Evolutionary conservation across 2,329 filamentous ascomycete genomes (phyloP).

Genomic region (Verticillium nonalfalfae): DNA sequence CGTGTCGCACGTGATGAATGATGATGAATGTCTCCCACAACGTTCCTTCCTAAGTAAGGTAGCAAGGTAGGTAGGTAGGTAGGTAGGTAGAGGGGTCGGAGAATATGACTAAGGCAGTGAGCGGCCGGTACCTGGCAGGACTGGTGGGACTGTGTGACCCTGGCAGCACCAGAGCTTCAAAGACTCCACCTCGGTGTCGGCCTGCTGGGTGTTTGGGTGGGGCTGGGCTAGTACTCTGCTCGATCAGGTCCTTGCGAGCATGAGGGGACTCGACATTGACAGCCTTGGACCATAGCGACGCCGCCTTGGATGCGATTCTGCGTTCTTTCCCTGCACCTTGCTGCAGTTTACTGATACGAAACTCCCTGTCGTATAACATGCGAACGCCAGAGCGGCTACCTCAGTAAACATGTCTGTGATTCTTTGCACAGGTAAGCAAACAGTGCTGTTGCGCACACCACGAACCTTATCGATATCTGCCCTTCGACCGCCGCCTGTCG

Average conservation of each 20-base stretch:
- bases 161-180: too few species aligned
- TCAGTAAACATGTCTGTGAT: conserved; percentile 48
- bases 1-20: too few species aligned
- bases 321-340: not conserved
- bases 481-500: not conserved
- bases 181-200: too few species aligned
- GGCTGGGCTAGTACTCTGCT: not conserved
- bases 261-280: not conserved
- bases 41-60: not conserved
- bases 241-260: not conserved
- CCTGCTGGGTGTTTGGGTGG: not conserved
- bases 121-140: too few species aligned
- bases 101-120: too few species aligned
- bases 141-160: too few species aligned
- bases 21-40: too few species aligned
- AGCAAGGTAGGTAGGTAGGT: not conserved
- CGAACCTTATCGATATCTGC: not conserved
- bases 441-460: not conserved
- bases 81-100: not conserved
- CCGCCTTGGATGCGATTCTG: not conserved
- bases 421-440: conserved; percentile 51
- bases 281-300: not conserved
- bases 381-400: conserved; percentile 4
- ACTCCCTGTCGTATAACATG: conserved; percentile 5
- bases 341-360: not conserved